Conservation (phyloP, 1,284 basidiomycete genomes). For the Leccinum insolens region DNA sequence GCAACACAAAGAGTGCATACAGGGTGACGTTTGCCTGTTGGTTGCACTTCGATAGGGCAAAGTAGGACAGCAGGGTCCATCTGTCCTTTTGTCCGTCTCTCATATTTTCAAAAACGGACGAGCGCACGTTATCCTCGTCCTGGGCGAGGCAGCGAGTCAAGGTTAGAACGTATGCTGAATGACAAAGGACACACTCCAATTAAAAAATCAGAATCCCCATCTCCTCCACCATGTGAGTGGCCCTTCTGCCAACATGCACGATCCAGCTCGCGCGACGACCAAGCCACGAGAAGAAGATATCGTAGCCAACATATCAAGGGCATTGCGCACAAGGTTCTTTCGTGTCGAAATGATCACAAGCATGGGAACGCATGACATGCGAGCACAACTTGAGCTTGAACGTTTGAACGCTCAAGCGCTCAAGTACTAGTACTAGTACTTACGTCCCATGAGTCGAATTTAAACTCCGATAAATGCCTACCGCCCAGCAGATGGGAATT, state of each 20-base stretch:
- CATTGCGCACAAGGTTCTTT: too few relatives aligned
- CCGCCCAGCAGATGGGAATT: too few relatives aligned
- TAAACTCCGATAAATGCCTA: too few relatives aligned
- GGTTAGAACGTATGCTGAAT: slow-evolving; percentile 1
- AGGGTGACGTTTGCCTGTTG: slow-evolving; percentile 79
- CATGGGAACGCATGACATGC: too few relatives aligned
- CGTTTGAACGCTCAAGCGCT: too few relatives aligned
- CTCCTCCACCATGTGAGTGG: slow-evolving; percentile 85
- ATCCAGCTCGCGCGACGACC: slow-evolving; percentile 60
- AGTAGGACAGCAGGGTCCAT: slow-evolving; percentile 63
- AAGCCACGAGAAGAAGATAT: too few relatives aligned
- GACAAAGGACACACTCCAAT: slow-evolving; percentile 69
- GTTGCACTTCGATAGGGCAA: slow-evolving; percentile 78
- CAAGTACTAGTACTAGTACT: too few relatives aligned
- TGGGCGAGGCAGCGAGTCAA: slow-evolving; percentile 33
- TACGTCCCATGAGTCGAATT: too few relatives aligned
- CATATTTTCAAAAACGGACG: slow-evolving; percentile 84
- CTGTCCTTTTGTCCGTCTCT: slow-evolving; percentile 68
- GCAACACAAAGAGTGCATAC: slow-evolving; percentile 43
- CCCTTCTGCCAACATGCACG: slow-evolving; percentile 74
- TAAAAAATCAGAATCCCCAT: slow-evolving; percentile 62
- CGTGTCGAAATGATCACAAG: too few relatives aligned
- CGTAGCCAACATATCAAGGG: too few relatives aligned
- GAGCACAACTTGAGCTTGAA: too few relatives aligned
- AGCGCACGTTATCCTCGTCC: slow-evolving; percentile 80